Evolutionary conservation across 2,329 filamentous ascomycete species (phyloP).

Genomic region (Aureobasidium zeae): DNA sequence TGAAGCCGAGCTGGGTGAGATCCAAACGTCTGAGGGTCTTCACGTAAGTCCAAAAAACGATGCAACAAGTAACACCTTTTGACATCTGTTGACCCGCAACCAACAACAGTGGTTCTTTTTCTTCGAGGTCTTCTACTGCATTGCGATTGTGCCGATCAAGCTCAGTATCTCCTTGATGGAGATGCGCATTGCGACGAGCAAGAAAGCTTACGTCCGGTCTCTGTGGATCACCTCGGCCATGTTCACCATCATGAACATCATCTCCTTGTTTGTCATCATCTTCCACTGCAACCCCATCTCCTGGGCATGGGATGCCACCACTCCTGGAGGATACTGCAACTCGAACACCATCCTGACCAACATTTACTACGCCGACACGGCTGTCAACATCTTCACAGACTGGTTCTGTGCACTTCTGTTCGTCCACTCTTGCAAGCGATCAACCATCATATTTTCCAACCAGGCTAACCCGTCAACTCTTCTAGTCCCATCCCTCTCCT

Average conservation of each 20-base stretch:
- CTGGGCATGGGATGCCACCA: conserved; percentile 24
- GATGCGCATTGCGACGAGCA: conserved; percentile 28
- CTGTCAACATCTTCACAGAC: conserved; percentile 31
- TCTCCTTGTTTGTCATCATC: conserved; percentile 30
- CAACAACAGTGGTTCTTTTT: conserved; percentile 29
- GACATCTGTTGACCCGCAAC: conserved; percentile 10
- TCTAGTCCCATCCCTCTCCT: conserved; percentile 33
- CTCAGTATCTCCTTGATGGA: conserved; percentile 31
- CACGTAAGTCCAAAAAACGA: conserved; percentile 17
- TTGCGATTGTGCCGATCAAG: conserved; percentile 30
- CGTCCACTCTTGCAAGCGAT: too few species aligned
- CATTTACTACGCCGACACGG: conserved; percentile 30
- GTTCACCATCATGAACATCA: conserved; percentile 27
- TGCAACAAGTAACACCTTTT: not conserved
- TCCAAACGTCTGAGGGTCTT: conserved; percentile 20
- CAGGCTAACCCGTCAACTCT: not conserved
- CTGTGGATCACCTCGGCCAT: conserved; percentile 26
- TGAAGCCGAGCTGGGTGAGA: conserved; percentile 20
- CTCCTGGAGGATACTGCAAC: conserved; percentile 25
- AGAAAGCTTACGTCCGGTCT: conserved; percentile 22
- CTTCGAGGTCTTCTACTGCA: conserved; percentile 31
- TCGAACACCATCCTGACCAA: conserved; percentile 23
- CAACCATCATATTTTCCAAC: too few species aligned
- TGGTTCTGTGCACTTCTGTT: conserved; percentile 30
- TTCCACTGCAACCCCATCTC: conserved; percentile 29